Evolutionary conservation across 805 yeast genomes (phyloP).

Genomic region (Wickerhamiella alocasiicola): DNA sequence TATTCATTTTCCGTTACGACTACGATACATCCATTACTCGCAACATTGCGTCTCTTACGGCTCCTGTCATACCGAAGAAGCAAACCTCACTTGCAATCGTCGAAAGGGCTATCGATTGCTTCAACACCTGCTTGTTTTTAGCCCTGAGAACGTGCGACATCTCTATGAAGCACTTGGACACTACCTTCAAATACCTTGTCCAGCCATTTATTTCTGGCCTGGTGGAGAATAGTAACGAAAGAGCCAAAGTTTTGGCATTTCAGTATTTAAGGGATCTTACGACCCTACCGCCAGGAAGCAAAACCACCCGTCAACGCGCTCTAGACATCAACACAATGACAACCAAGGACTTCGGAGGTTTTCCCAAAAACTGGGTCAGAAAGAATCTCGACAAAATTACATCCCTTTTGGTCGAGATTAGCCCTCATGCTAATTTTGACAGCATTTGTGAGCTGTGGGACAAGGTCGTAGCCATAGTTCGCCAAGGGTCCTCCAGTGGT

Average conservation of each 20-base stretch:
- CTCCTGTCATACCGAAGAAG: conserved; percentile 11
- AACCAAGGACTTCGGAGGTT: conserved; percentile 1
- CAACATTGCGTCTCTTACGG: conserved; percentile 8
- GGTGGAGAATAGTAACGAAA: conserved; percentile 1
- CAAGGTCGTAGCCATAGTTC: conserved; percentile 4
- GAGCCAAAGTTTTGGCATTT: neutral
- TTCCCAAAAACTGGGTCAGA: conserved; percentile 3
- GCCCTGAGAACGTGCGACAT: conserved; percentile 7
- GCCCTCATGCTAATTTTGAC: neutral
- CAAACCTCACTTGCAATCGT: conserved; percentile 2
- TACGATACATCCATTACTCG: conserved; percentile 8
- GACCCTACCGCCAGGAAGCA: neutral
- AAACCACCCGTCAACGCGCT: neutral
- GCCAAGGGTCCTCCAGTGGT: conserved; percentile 1
- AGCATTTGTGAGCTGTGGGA: conserved; percentile 3
- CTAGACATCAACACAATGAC: conserved; percentile 4
- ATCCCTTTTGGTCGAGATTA: neutral
- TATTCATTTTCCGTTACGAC: conserved; percentile 12
- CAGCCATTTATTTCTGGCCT: neutral
- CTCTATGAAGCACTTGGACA: neutral
- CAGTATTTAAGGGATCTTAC: neutral
- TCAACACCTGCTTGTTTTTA: conserved; percentile 1
- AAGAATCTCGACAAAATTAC: neutral
- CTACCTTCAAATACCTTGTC: neutral
- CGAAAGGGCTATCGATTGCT: neutral